Base-by-base conservation (phyloP, 2,329 filamentous ascomycete genomes). In the Fusarium papillatum region DNA sequence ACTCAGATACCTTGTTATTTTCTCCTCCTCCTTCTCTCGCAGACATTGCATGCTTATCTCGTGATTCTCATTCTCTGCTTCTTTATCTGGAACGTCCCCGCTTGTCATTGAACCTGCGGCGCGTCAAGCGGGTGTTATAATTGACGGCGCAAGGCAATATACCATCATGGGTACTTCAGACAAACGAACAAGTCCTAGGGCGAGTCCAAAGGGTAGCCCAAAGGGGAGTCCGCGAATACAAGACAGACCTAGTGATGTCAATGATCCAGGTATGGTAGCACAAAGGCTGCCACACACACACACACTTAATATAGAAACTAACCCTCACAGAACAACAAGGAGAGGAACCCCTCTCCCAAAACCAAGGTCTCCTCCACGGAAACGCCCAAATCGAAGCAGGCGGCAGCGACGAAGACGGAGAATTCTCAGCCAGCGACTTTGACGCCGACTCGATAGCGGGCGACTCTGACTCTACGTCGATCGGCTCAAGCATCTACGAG, bases 351-450 rank as follows among this genome's bases (percentile, higher is more conserved):
- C 19, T 3, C 6, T 24, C 34, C 14, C 19, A 70, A 14, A 64
- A 55, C 13, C 77, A 76, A 31, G 81, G 81, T n/a, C 72, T 81
- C 39, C 71, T 82, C 31, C 77, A 82, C 39, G 81, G 81, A 29
- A 68, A 82, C 53, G 60, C 81, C 19, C 60, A 73, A 39, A 81
- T 84, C 50, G 81, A 83, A 53, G 76, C 81, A 2, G 81, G 81
- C 59, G 81, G 81, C 34, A 82, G 79, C 48, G 81, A 82, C 60
- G 81, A 82, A 38, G 82, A 83, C 14, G 82, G 79, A 43, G 82
- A 84, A 66, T 84, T 84, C 71, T 83, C 81, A 7, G 75, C 81
- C 9, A 81, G 78, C 39, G 80, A 81, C 13, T 80, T 82, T 39
- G 83, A 84, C 48, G 78, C 76, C 38, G 79, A 77, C 13, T 82